Conservation (phyloP, 2,329 filamentous ascomycete species). For the Hysterium pulicare region DNA sequence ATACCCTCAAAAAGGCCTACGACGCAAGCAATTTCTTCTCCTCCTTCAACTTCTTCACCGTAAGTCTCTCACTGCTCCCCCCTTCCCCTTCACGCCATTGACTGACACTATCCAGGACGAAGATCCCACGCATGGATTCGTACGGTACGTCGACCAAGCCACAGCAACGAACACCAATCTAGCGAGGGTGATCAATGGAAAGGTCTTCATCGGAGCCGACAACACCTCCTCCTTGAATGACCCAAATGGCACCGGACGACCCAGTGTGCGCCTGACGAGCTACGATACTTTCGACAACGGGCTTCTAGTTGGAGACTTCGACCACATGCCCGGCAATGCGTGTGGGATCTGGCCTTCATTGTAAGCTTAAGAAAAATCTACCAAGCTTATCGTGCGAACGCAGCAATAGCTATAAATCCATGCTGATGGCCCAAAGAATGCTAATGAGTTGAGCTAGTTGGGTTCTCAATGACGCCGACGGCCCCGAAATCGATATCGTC, state of each 20-base stretch:
- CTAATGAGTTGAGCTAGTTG: constrained; percentile 9
- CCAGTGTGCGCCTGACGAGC: constrained; percentile 20
- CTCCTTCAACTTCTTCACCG: constrained; percentile 16
- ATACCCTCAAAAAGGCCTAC: constrained; percentile 14
- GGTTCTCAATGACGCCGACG: constrained; percentile 46
- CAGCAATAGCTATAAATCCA: no score
- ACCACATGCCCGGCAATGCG: constrained; percentile 22
- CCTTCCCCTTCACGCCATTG: not conserved
- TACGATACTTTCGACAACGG: constrained; percentile 19
- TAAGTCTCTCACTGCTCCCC: constrained; percentile 1
- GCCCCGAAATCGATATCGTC: constrained; percentile 44
- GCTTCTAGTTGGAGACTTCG: constrained; percentile 27
- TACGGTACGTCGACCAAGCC: constrained; percentile 18
- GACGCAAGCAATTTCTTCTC: constrained; percentile 19
- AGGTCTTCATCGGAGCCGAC: constrained; percentile 24
- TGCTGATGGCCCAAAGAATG: no score
- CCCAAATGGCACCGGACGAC: constrained; percentile 15
- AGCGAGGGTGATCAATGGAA: constrained; percentile 11
- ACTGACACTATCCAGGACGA: not conserved
- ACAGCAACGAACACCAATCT: constrained; percentile 16
- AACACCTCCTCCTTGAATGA: constrained; percentile 11
- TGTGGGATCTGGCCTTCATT: constrained; percentile 34
- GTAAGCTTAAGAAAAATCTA: constrained; percentile 12
- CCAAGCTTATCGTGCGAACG: not conserved
- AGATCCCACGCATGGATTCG: constrained; percentile 14